Percentiles rank a stretch among this genome's conserved stretches.
Evolutionary conservation across 2,329 filamentous ascomycete species (phyloP).

Genomic region (Nothopassalora personata): DNA sequence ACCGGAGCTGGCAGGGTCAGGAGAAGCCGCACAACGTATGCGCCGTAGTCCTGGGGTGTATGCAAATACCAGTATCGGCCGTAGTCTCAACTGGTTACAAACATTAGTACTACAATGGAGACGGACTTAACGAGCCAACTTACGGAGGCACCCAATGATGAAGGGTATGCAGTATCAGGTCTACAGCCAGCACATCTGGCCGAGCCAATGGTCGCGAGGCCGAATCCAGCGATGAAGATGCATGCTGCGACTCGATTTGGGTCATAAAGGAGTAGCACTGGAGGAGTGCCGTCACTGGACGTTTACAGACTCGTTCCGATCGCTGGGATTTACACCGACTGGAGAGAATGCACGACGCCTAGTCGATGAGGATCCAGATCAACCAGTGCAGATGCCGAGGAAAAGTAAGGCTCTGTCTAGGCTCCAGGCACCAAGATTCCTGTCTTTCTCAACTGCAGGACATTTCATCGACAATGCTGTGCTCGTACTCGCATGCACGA

Average conservation of each 20-base stretch:
- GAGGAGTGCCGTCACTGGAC: slow-evolving; percentile 1
- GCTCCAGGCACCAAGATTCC: too few relatives aligned
- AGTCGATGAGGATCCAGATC: too few relatives aligned
- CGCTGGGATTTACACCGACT: background rate
- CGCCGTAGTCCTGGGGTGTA: slow-evolving; percentile 33
- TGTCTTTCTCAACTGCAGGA: too few relatives aligned
- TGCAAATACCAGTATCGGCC: slow-evolving; percentile 37
- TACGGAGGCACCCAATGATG: slow-evolving; percentile 36
- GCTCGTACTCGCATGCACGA: too few relatives aligned
- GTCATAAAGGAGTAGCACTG: slow-evolving; percentile 13
- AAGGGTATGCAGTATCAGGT: slow-evolving; percentile 37
- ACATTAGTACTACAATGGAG: background rate
- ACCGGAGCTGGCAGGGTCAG: slow-evolving; percentile 42
- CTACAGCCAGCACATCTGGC: slow-evolving; percentile 33
- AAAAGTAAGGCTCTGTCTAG: too few relatives aligned
- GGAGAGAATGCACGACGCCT: background rate
- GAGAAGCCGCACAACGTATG: slow-evolving; percentile 40
- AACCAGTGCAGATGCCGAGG: too few relatives aligned
- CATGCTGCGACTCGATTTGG: slow-evolving; percentile 22
- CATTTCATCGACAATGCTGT: too few relatives aligned
- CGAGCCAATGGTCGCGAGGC: slow-evolving; percentile 25
- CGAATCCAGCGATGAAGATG: slow-evolving; percentile 26
- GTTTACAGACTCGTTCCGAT: slow-evolving; percentile 3
- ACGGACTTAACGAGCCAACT: slow-evolving; percentile 1
- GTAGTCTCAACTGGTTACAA: slow-evolving; percentile 35